Evolutionary conservation across 345 rosid species (phyloP).

Genomic region (Linum lewisii): DNA sequence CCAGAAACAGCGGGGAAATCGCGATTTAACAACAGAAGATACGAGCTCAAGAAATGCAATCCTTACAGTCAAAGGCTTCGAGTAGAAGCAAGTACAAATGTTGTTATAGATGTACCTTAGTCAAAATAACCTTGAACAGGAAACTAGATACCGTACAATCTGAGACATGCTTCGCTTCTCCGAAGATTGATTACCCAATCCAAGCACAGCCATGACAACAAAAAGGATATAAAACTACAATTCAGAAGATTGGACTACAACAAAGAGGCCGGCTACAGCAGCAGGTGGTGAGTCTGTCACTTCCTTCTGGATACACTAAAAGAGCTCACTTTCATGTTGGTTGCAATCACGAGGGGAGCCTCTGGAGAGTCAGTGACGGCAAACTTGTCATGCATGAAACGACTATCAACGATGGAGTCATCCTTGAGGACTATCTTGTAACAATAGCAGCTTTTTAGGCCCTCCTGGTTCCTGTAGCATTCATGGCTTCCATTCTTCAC

Average conservation of each 20-base stretch:
- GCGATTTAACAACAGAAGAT: not conserved
- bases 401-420: constrained; percentile 88
- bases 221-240: constrained; percentile 6
- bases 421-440: constrained; percentile 81
- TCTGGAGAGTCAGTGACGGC: constrained; percentile 86
- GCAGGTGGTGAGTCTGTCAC: constrained; percentile 18
- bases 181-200: no score
- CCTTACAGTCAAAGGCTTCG: not conserved
- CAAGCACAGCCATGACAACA: not conserved
- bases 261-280: constrained; percentile 8
- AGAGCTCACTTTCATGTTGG: constrained; percentile 91
- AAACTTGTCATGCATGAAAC: constrained; percentile 97
- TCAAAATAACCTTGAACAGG: not conserved
- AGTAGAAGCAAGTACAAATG: not conserved
- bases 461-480: constrained; percentile 68
- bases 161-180: constrained; percentile 8
- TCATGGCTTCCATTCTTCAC: constrained; percentile 71
- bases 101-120: no score
- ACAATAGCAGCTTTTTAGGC: constrained; percentile 82
- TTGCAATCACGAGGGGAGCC: constrained; percentile 97
- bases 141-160: constrained; percentile 9
- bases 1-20: not conserved
- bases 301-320: constrained; percentile 88
- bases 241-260: constrained; percentile 4
- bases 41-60: not conserved